Base-by-base conservation (phyloP, 2,329 filamentous ascomycete genomes). In the Hypomyces rosellus region DNA sequence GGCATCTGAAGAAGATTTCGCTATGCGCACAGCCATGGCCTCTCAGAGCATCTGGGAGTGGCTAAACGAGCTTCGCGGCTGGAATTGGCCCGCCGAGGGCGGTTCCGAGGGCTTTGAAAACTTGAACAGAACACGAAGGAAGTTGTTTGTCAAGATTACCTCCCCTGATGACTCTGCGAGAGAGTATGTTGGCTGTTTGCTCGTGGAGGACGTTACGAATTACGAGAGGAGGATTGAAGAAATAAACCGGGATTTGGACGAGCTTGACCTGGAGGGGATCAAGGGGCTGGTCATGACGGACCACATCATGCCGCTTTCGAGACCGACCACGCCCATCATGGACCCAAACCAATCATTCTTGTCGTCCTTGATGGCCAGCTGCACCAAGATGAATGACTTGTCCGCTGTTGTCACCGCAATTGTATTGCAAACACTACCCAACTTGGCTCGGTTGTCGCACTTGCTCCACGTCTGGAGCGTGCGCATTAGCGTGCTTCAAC, bases 401-500 rank as follows among this genome's bases (percentile, higher is more conserved):
- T 91, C 89, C 8, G 89, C 92, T 20, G 78, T 97, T 43, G 80
- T 97, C 50, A 96, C 93, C 1, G 88, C 91, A 25, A 95, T 92
- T 34, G 87, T 96, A 15, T 71, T 99, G n/a, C 88, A 93, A 63
- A 83, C 89, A 3, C 75, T 99, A 16, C 93, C 93, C 1, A 85
- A 87, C 52, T 71, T 96, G 39, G 86, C 89, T 9, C 84, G 79
- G 49, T 69, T 99, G 18, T 83, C 82, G 49, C 77, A 79, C 8
- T 69, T 95, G n/a, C 73, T 97, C 45, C 80, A 83, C 50, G 77
- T 78, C 2, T 99, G 93, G 93, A 83, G 78, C 22, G 76, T 87
- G 38, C 85, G 93, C 16, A 70, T 97, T 13, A 71, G 80, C 1
- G 84, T 96, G 5, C 72, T 96, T 37, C 81, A 82, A 46, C 84